These are phyloP conservation scores for Metroxylon sagu DNA, from an alignment of 176 grass and related monocot species.

Conservation along the genomic window DNA sequence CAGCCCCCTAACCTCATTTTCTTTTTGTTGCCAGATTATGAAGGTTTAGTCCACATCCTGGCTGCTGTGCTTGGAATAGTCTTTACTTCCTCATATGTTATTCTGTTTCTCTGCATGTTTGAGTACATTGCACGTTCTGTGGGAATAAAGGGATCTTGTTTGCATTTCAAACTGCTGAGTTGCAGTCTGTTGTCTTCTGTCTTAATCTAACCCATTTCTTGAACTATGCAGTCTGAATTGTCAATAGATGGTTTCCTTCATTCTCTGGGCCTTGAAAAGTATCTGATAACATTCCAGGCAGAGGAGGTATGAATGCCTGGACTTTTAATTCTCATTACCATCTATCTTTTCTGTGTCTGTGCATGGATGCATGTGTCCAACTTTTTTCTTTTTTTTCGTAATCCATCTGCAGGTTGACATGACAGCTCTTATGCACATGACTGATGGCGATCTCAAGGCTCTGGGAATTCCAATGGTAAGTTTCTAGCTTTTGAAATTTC, in stretches of 20 bases:
- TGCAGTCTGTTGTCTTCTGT: no score
- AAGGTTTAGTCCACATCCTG: no score
- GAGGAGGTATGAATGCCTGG: slow-evolving; percentile 50
- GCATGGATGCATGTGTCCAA: background rate
- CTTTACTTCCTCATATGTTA: no score
- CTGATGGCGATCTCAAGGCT: slow-evolving; percentile 82
- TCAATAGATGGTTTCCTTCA: slow-evolving; percentile 74
- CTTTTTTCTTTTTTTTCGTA: background rate
- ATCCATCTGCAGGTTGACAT: slow-evolving; percentile 71
- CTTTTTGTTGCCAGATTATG: no score
- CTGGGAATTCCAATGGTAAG: slow-evolving; percentile 93
- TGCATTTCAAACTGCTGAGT: no score
- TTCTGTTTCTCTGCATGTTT: no score
- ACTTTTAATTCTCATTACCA: background rate
- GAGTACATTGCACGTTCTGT: no score
- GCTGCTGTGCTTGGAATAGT: no score
- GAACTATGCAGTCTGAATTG: slow-evolving; percentile 46
- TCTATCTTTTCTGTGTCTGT: no score
- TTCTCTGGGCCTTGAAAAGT: slow-evolving; percentile 89
- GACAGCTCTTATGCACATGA: slow-evolving; percentile 92
- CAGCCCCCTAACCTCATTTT: no score
- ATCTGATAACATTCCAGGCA: slow-evolving; percentile 77
- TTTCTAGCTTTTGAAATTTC: slow-evolving; percentile 8
- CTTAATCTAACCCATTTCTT: no score
- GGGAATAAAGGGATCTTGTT: no score